Base-by-base conservation (phyloP, 2,329 filamentous ascomycete genomes). In the Colletotrichum sp. region DNA sequence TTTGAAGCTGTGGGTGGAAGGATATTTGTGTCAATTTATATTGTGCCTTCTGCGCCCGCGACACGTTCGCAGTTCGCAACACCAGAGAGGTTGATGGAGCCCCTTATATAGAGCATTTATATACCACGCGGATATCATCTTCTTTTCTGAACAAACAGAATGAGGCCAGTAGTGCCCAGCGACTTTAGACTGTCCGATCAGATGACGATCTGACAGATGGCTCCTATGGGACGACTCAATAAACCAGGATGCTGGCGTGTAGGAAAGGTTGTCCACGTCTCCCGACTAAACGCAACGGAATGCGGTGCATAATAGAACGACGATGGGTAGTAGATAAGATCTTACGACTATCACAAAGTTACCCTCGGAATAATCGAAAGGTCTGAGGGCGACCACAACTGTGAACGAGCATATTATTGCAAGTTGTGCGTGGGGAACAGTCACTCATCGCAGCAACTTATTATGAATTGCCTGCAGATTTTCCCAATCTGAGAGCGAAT, bases 321-420 rank as follows among this genome's bases (percentile, higher is more conserved):
- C n/a, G 2, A n/a, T 48, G 18, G 8, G 21, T 1, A 52, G n/a
- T n/a, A 52, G 43, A 13, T n/a, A 48, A 5, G 18, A 12, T 48
- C 43, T 21, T 13, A 8, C 1, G n/a, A 21, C 5, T 48, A 8
- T n/a, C 6, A 4, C 3, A 0, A 21, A n/a, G 18, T 48, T 1
- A 7, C 10, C 10, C 12, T 21, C 10, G n/a, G 12, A 21, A 13
- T 1, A 8, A 13, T 48, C n/a, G 7, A 1, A 21, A n/a, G n/a
- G 6, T 13, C n/a, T 21, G 10, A 48, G 18, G n/a, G n/a, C 43
- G 10, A 7, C 43, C n/a, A 21, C n/a, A 2, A 21, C 0, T n/a
- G 43, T 5, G 2, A 5, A 21, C 1, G n/a, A 13, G 3, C 2
- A 13, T 1, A 21, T 21, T 21, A 1, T 48, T 48, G n/a, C 9